Evolutionary conservation across 371 early-diverging fungal genomes (phyloP).

Genomic region (Mortierella sp.): DNA sequence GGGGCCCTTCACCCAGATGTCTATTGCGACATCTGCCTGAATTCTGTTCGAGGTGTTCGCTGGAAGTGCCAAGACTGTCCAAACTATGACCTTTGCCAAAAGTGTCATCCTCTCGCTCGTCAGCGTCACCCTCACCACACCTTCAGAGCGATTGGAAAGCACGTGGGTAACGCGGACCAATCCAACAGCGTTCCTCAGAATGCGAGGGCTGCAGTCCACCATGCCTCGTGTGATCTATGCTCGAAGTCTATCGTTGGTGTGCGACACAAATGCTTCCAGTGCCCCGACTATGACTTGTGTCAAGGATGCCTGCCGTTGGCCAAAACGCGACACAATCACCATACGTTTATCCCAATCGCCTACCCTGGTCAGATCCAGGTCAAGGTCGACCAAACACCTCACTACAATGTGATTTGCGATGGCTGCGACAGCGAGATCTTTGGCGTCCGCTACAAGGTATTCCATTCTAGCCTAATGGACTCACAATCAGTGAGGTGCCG

Average conservation of each 20-base stretch:
- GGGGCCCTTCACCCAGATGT: slow-evolving; percentile 39
- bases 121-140: slow-evolving; percentile 47
- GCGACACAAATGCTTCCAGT: slow-evolving; percentile 63
- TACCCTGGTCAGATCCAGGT: slow-evolving; percentile 54
- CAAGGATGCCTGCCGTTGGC: slow-evolving; percentile 57
- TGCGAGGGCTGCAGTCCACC: slow-evolving; percentile 20
- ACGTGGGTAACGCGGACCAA: not conserved
- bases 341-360: slow-evolving; percentile 53
- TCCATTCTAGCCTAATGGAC: too few relatives aligned
- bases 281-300: slow-evolving; percentile 66
- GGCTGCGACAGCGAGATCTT: slow-evolving; percentile 57
- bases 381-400: slow-evolving; percentile 45
- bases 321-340: slow-evolving; percentile 55
- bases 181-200: slow-evolving; percentile 3
- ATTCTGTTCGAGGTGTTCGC: slow-evolving; percentile 56
- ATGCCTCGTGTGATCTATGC: slow-evolving; percentile 62
- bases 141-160: slow-evolving; percentile 35
- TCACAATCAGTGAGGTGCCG: too few relatives aligned
- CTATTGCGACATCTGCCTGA: slow-evolving; percentile 61
- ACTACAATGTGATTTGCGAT: slow-evolving; percentile 61
- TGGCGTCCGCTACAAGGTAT: slow-evolving; percentile 69
- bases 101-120: slow-evolving; percentile 50
- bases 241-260: slow-evolving; percentile 59
- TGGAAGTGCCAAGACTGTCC: slow-evolving; percentile 63
- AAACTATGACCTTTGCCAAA: slow-evolving; percentile 64